Evolutionary conservation across 331 rosid species (phyloP), one percentile per base, ranked within the genome.

Genomic region (Rhamnella rubrinervis): DNA sequence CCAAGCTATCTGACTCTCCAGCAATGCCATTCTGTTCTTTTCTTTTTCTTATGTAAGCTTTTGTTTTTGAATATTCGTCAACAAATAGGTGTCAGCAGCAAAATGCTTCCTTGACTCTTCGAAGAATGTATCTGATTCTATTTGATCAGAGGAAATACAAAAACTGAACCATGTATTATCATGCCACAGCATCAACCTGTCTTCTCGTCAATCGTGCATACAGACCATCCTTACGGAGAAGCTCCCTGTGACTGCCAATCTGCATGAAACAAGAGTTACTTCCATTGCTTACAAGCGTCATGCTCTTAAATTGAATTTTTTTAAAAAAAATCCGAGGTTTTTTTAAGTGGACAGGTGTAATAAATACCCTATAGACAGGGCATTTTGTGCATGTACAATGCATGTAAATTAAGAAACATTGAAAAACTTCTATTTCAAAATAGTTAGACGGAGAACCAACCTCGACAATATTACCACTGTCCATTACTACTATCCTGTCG

Each of bases 401-500:
- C 35, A 28, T 4, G 35, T 31, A 31, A 31, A 31, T 31, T 31
- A 31, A 44, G 49, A 10, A 44, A 44, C 14, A 19, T 1, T 6
- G 58, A 19, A 56, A 68, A 20, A 39, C 12, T 13, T 66, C 15
- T 11, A 7, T 16, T 55, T 56, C 16, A 44, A 81, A 72, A 71
- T 18, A 63, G 77, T 55, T 55, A 31, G 35, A 31, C 35, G 28
- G 55, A 63, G 61, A 55, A 75, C 86, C 37, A 84, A 93, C 98
- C 97, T 93, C 97, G 26, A 93, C 90, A 61, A 89, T 74, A 53
- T 71, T 85, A 76, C 98, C 98, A 26, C 77, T 74, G 70, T 91
- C 97, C 97, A 93, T 91, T 25, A 89, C 98, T 71, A 93, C 88
- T 63, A 93, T 93, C 82, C 92, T 81, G 80, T 93, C 98, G 56